Percentiles rank a stretch among this genome's conserved stretches.
phyloP scores from a whole-genome alignment of 2,329 filamentous ascomycete species.

The Penicillium sp. region DNA sequence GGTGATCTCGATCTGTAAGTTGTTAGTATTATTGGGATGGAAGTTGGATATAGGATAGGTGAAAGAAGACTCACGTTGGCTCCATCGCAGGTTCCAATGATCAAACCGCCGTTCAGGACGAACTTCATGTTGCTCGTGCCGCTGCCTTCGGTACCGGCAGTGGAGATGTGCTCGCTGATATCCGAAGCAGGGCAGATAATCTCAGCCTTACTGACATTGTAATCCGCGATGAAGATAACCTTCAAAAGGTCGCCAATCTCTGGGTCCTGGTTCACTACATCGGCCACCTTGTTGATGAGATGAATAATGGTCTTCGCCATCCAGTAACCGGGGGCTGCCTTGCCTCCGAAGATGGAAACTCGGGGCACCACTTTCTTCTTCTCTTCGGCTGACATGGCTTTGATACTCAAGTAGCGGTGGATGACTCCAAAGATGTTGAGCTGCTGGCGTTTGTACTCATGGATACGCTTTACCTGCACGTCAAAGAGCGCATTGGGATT shows the following conservation, averaged over 20 bases:
- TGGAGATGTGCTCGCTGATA: conserved; percentile 97
- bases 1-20: conserved; percentile 81
- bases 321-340: conserved; percentile 98
- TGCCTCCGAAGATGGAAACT: conserved; percentile 95
- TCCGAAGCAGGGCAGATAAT: conserved; percentile 93
- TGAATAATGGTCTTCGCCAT: conserved; percentile 99
- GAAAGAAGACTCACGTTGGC: conserved; percentile 71
- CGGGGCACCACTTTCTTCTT: conserved; percentile 82
- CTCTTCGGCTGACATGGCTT: conserved; percentile 77
- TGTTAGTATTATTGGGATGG: conserved; percentile 1
- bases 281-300: conserved; percentile 85
- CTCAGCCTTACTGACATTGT: conserved; percentile 99
- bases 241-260: conserved; percentile 94
- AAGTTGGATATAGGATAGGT: neutral
- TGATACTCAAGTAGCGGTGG: conserved; percentile 86
- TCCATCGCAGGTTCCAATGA: conserved; percentile 97
- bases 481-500: conserved; percentile 90
- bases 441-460: conserved; percentile 99
- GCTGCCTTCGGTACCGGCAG: conserved; percentile 83
- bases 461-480: conserved; percentile 97
- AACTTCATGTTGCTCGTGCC: conserved; percentile 99
- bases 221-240: conserved; percentile 95
- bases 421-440: conserved; percentile 99
- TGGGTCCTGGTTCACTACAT: conserved; percentile 85
- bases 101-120: conserved; percentile 91